Conservation (phyloP, 805 yeast species). For the Metschnikowia cubensis region DNA sequence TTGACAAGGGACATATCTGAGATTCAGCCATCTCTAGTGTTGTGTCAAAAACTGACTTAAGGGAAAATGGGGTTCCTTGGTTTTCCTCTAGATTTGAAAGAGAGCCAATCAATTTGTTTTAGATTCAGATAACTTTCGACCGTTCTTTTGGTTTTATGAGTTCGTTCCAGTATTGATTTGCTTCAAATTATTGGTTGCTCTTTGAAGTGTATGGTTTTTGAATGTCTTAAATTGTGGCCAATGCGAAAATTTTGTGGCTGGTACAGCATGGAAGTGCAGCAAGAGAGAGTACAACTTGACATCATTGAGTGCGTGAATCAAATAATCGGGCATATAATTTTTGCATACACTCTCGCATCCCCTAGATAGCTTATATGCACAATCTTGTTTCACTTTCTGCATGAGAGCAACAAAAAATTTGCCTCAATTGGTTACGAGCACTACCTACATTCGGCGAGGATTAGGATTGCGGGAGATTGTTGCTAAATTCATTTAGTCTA, state of each 20-base stretch:
- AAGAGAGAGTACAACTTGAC: neutral
- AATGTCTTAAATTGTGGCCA: constrained; percentile 5
- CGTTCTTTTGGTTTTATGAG: neutral
- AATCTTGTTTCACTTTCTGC: neutral
- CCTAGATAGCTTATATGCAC: neutral
- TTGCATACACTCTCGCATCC: neutral
- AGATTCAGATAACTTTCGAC: neutral
- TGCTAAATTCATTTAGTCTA: neutral
- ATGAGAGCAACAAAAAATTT: constrained; percentile 4
- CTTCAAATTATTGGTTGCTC: neutral
- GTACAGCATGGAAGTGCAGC: constrained; percentile 1
- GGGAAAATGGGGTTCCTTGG: neutral
- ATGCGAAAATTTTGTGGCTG: constrained; percentile 7
- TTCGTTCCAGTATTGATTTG: neutral
- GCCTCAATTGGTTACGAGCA: constrained; percentile 5
- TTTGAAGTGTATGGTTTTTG: neutral
- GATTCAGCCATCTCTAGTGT: neutral
- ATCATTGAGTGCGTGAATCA: neutral
- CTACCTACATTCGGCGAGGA: neutral
- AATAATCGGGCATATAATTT: neutral
- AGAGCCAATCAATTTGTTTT: neutral
- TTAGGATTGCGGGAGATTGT: neutral
- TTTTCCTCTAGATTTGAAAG: neutral
- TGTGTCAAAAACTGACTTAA: neutral
- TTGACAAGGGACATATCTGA: constrained; percentile 1